These are phyloP conservation scores for Zanthoxylum bungeanum DNA, from an alignment of 345 rosid genomes.

Conservation along the genomic window DNA sequence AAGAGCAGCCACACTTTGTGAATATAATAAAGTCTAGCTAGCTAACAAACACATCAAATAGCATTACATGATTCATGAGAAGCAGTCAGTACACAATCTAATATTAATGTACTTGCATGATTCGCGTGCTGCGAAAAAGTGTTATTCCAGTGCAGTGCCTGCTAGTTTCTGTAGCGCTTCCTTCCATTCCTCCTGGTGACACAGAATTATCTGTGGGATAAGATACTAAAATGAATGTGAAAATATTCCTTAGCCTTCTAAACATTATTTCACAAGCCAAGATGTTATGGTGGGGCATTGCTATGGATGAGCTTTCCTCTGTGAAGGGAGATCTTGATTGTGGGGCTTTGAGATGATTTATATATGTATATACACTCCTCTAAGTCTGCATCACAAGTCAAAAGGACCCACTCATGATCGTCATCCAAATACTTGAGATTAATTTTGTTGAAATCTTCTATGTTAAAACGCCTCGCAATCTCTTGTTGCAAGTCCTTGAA, in stretches of 20 bases:
- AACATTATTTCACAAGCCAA: background rate
- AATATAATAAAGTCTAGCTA: no score
- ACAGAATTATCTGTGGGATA: background rate
- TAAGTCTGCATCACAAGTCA: conserved; percentile 72
- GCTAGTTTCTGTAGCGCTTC: background rate
- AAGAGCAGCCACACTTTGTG: no score
- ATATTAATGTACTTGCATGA: background rate
- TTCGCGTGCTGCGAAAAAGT: background rate
- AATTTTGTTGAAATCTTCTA: conserved; percentile 39
- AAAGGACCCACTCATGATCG: conserved; percentile 68
- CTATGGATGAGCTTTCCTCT: conserved; percentile 32
- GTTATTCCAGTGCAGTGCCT: background rate
- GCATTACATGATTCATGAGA: no score
- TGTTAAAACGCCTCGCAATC: conserved; percentile 51
- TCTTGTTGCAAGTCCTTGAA: conserved; percentile 53
- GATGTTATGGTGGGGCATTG: no score
- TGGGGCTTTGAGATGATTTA: conserved; percentile 40
- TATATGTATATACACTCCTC: conserved; percentile 80
- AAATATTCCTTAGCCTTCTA: background rate
- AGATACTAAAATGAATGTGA: background rate
- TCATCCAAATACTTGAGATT: conserved; percentile 67
- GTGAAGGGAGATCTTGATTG: conserved; percentile 57
- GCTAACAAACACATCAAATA: no score
- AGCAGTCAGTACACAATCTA: no score
- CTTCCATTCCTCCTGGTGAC: background rate